A percentile compares a stretch with the other conserved stretches of the same genome.
phyloP scores from a whole-genome alignment of 2,329 filamentous ascomycete species.

The Microdochium bolleyi region DNA sequence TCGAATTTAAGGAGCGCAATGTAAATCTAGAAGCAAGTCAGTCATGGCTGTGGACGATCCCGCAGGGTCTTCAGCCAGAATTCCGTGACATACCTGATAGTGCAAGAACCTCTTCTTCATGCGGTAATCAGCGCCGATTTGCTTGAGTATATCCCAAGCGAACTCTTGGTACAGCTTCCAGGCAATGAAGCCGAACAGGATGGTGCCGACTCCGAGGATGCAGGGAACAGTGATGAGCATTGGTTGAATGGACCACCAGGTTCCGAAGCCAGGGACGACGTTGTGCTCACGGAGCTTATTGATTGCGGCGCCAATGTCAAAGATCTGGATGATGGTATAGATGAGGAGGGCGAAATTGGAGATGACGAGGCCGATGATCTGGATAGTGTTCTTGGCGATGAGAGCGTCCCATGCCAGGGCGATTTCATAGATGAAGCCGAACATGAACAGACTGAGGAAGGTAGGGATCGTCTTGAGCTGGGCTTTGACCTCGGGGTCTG shows the following conservation, averaged over 20 bases:
- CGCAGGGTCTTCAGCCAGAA: neutral
- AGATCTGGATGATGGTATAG: slow-evolving; percentile 87
- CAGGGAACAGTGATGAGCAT: slow-evolving; percentile 80
- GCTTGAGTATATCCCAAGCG: slow-evolving; percentile 98
- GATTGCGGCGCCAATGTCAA: slow-evolving; percentile 78
- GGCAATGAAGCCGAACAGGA: slow-evolving; percentile 67
- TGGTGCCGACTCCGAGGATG: slow-evolving; percentile 69
- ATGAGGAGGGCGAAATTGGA: slow-evolving; percentile 89
- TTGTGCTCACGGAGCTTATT: slow-evolving; percentile 33
- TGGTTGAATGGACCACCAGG: slow-evolving; percentile 65
- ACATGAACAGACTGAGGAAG: slow-evolving; percentile 93
- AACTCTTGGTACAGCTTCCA: slow-evolving; percentile 99
- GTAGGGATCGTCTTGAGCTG: slow-evolving; percentile 76
- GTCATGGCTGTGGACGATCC: slow-evolving; percentile 9
- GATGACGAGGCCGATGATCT: slow-evolving; percentile 88
- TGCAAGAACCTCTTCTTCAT: slow-evolving; percentile 96
- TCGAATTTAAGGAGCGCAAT: slow-evolving; percentile 97
- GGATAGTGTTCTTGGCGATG: slow-evolving; percentile 94
- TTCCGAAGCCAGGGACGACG: slow-evolving; percentile 35
- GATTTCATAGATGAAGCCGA: slow-evolving; percentile 90
- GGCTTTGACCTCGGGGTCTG: slow-evolving; percentile 32
- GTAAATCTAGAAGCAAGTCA: slow-evolving; percentile 61
- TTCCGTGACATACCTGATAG: slow-evolving; percentile 64
- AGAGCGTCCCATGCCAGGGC: slow-evolving; percentile 89
- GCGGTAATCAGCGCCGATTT: slow-evolving; percentile 92